Base-by-base conservation (phyloP, 805 yeast genomes). In the Blastobotrys terrestris region DNA sequence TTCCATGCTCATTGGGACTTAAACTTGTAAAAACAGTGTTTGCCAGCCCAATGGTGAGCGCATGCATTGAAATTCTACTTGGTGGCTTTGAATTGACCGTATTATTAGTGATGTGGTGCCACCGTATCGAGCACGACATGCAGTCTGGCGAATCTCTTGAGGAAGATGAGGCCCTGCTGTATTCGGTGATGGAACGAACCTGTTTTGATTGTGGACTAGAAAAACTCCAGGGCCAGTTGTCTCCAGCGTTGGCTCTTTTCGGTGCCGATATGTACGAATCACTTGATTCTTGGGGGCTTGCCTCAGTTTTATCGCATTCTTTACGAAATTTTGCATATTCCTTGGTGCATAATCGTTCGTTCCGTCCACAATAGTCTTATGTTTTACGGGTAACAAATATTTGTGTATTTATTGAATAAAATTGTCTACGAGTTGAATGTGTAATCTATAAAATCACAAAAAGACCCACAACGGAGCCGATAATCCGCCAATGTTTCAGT, bases 71-170 rank as follows among this genome's bases (percentile, higher is more conserved):
- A 46, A 48, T 55, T 46, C 46, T 63, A 26, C 53, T 63, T 7
- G 44, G 57, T 11, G 57, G 59, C 3, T 60, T 63, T 39, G 67
- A 65, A 49, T 49, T 62, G 39, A 54, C 63, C 2, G 49, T 65
- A 19, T 57, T 58, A 6, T 52, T 64, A 15, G 55, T 63, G 19
- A 57, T 64, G 55, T 65, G 68, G 68, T 56, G 60, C 47, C 61
- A 63, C 22, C 55, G 62, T 11, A 56, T 63, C 8, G 65, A 63
- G 46, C 59, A 60, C 22, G 62, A 55, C n/a, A 21, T 56, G 42
- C 51, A 26, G 11, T 14, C 48, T 16, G 42, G 51, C 53, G 16
- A 49, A 19, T 45, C 57, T 2, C 41, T 45, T n/a, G 48, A 45
- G 21, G 48, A 53, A 4, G 60, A 60, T 5, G 60, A 56, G 39